These are phyloP conservation scores for Trichopus zeylanicus DNA, from an alignment of 116 monocot species.

Conservation along the genomic window DNA sequence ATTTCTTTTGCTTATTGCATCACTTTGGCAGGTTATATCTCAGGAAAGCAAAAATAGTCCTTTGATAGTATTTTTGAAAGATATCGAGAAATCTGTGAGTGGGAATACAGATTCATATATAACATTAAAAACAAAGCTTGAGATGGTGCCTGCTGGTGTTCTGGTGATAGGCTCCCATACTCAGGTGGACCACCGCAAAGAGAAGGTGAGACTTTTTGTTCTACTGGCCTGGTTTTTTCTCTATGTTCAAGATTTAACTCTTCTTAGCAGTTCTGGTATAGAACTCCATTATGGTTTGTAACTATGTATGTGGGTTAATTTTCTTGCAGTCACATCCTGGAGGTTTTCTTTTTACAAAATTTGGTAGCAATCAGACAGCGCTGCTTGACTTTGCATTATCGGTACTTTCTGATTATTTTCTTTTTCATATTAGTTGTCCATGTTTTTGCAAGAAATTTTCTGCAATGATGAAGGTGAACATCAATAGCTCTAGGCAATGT, in stretches of 20 bases:
- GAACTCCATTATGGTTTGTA: conserved; percentile 92
- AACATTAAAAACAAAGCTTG: conserved; percentile 29
- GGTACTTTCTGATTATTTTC: conserved; percentile 23
- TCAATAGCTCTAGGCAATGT: too few relatives aligned
- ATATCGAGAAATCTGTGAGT: conserved; percentile 30
- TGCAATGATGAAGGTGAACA: too few relatives aligned
- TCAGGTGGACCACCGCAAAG: conserved; percentile 6
- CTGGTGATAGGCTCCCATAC: conserved; percentile 20
- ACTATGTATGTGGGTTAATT: conserved; percentile 94
- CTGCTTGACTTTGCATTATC: conserved; percentile 94
- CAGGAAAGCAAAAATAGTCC: conserved; percentile 40
- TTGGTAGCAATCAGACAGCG: conserved; percentile 87
- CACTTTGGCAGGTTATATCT: conserved; percentile 35
- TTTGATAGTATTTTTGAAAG: conserved; percentile 34
- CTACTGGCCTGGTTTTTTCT: too few relatives aligned
- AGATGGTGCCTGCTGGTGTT: conserved; percentile 26
- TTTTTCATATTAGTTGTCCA: too few relatives aligned
- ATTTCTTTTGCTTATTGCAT: background rate
- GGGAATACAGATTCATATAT: conserved; percentile 26
- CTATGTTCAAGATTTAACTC: too few relatives aligned
- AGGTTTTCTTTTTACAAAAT: too few relatives aligned
- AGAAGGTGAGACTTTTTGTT: too few relatives aligned
- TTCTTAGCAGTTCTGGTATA: conserved; percentile 87
- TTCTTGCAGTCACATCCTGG: too few relatives aligned
- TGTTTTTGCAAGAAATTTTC: too few relatives aligned